Conservation (phyloP, 352 stramenopile species). For the Pythium biforme region DNA sequence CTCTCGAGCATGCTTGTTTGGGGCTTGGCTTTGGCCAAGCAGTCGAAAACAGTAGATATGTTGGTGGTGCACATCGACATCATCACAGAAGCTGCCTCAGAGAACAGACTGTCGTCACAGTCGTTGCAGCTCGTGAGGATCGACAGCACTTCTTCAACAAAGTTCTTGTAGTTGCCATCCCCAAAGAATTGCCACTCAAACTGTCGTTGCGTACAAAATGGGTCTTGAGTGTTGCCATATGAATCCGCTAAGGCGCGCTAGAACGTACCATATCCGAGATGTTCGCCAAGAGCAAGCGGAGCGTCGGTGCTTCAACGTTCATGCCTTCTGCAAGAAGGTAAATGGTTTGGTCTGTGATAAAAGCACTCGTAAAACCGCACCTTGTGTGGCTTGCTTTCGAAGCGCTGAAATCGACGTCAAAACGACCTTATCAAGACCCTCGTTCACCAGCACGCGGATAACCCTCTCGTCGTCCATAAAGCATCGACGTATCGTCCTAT, state of each 20-base stretch:
- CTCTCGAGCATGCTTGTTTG: conserved; percentile 12
- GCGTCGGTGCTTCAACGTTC: neutral
- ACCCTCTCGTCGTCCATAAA: conserved; percentile 22
- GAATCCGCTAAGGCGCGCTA: neutral
- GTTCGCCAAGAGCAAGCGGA: conserved; percentile 17
- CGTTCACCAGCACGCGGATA: conserved; percentile 15
- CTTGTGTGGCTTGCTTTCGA: conserved; percentile 1
- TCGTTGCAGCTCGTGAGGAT: conserved; percentile 30
- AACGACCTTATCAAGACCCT: conserved; percentile 11
- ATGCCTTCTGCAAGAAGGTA: conserved; percentile 2
- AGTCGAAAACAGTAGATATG: conserved; percentile 20
- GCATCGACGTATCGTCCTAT: conserved; percentile 21
- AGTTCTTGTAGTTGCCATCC: conserved; percentile 14
- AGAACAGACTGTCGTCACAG: conserved; percentile 25
- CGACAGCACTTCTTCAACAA: conserved; percentile 29
- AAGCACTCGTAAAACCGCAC: neutral
- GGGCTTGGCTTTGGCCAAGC: conserved; percentile 11
- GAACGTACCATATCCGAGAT: conserved; percentile 20
- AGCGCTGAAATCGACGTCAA: conserved; percentile 7
- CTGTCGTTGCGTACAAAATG: conserved; percentile 10
- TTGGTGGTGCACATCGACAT: conserved; percentile 39
- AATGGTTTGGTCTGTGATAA: neutral
- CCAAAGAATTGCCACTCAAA: conserved; percentile 49
- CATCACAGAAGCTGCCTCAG: conserved; percentile 30
- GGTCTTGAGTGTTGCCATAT: no score